Evolutionary conservation across 208 protist genomes (phyloP).

Genomic region (Porcisia deanei): DNA sequence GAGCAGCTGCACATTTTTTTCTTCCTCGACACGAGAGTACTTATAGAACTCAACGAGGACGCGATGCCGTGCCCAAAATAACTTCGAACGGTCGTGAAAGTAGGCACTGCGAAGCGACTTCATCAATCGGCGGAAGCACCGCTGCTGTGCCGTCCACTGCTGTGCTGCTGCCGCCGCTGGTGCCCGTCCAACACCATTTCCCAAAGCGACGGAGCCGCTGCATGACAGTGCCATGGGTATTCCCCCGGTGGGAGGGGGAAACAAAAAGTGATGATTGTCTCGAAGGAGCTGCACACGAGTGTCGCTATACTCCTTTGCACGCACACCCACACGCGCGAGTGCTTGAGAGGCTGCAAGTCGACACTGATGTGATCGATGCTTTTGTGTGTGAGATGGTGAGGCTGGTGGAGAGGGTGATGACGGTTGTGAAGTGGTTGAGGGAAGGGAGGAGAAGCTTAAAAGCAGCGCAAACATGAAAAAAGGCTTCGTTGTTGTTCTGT

Average conservation of each 20-base stretch:
- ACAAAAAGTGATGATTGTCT: not conserved
- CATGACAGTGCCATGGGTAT: conserved; percentile 1
- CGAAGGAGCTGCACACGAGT: not conserved
- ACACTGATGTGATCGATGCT: not conserved
- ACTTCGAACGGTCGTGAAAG: conserved; percentile 85
- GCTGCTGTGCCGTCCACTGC: conserved; percentile 72
- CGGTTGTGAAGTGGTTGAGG: not conserved
- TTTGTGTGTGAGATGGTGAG: conserved; percentile 1
- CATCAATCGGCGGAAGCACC: conserved; percentile 74
- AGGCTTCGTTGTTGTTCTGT: too few species aligned
- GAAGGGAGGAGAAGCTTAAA: too few species aligned
- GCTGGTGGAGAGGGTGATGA: not conserved
- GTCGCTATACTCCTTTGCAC: not conserved
- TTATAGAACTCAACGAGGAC: conserved; percentile 91
- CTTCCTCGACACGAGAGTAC: conserved; percentile 60
- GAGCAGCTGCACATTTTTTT: conserved; percentile 48
- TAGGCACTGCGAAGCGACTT: conserved; percentile 71
- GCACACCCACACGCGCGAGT: not conserved
- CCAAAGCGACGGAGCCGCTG: conserved; percentile 19
- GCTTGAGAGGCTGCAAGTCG: not conserved
- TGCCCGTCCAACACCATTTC: not conserved
- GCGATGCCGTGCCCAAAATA: conserved; percentile 90
- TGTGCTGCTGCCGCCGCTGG: not conserved
- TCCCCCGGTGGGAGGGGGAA: not conserved
- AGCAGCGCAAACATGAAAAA: too few species aligned